Conservation (phyloP, 306 rosid species). For the Fragaria ananassa region DNA sequence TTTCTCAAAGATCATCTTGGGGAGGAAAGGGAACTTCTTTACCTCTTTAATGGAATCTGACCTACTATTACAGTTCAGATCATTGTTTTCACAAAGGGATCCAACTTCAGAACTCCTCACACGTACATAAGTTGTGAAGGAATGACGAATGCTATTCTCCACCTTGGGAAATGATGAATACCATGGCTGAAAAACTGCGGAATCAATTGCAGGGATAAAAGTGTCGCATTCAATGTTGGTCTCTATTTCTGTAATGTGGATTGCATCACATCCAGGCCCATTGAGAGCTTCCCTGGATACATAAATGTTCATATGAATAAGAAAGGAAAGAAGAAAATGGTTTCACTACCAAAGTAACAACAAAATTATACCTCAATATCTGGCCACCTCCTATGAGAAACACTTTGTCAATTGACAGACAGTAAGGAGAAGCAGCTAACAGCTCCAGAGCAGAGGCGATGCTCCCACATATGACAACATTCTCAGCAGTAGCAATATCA, state of each 20-base stretch:
- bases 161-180: slow-evolving; percentile 78
- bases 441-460: slow-evolving; percentile 81
- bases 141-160: slow-evolving; percentile 64
- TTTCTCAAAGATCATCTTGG: slow-evolving; percentile 70
- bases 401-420: slow-evolving; percentile 88
- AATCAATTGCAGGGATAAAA: slow-evolving; percentile 67
- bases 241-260: slow-evolving; percentile 82
- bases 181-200: slow-evolving; percentile 82
- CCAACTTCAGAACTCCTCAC: slow-evolving; percentile 58
- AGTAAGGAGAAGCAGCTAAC: slow-evolving; percentile 86
- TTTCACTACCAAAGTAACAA: slow-evolving; percentile 12
- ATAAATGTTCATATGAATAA: slow-evolving; percentile 20
- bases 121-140: slow-evolving; percentile 76
- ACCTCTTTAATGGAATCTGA: slow-evolving; percentile 51
- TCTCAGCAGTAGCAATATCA: slow-evolving; percentile 90
- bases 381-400: slow-evolving; percentile 90
- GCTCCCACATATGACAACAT: slow-evolving; percentile 87
- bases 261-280: slow-evolving; percentile 88
- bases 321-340: slow-evolving; percentile 13
- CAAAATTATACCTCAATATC: slow-evolving; percentile 55
- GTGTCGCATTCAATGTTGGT: slow-evolving; percentile 75
- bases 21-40: slow-evolving; percentile 76
- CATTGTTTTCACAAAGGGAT: slow-evolving; percentile 43
- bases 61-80: slow-evolving; percentile 28
- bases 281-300: slow-evolving; percentile 77